Evolutionary conservation across 1,284 basidiomycete genomes (phyloP), one percentile per base, ranked within the genome.

Genomic region (Ganoderma meredithae): DNA sequence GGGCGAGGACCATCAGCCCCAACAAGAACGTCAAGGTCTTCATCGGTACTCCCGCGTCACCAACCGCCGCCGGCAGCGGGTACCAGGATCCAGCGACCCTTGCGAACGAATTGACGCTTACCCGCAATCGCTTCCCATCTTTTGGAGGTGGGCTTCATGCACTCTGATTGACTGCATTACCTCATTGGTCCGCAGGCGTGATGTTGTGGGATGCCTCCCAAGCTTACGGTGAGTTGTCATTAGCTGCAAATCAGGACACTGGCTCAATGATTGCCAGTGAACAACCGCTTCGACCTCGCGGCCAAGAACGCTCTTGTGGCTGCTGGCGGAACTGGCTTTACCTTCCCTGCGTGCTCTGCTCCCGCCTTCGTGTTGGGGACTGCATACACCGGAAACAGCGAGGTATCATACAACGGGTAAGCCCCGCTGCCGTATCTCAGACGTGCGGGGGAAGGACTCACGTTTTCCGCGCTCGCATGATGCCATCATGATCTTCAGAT

Each of bases 141-240:
- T 92, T 91, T 69, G 89, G 90, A 19, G 90, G 71, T 72, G 60
- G 66, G 66, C 31, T 33, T 44, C 33, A n/a, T 36, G 22, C 59
- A 6, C 17, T 63, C 47, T 60, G 13, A 49, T 10, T 19, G 60
- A 22, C 19, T 9, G 39, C 39, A 53, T 40, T 27, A 62, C 43
- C 62, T 66, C 41, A 69, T 65, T 25, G 66, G 43, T 60, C 25
- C 33, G 17, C 58, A 72, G 71, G 90, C 36, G 86, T 91, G 19
- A 92, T 91, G 89, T 75, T 92, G 58, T 92, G 90, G 90, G 90
- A 90, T 76, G 86, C 84, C 49, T 90, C 89, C 55, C 89, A 91
- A 77, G 90, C 90, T 15, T 90, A 86, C 71, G 84, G 88, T 88
- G 75, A 64, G 81, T 22, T 15, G 10, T 15, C 39, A 7, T 27